These are phyloP conservation scores for Pistacia vera DNA, from an alignment of 345 rosid genomes.

Conservation along the genomic window DNA sequence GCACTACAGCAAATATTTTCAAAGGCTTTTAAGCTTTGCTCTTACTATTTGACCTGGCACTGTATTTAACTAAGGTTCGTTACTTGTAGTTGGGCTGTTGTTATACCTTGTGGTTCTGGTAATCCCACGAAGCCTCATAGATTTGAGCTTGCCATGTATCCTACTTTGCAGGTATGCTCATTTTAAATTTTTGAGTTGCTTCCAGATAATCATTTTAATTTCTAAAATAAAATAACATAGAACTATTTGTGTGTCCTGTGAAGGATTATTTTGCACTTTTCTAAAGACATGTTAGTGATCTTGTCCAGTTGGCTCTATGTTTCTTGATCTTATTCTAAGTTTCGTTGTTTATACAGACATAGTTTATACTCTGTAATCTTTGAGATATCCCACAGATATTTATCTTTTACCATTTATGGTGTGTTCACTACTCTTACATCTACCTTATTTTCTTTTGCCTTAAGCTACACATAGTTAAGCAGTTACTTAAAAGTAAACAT, in stretches of 20 bases:
- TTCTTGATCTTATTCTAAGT: constrained; percentile 1
- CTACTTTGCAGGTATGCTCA: constrained; percentile 37
- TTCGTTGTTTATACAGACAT: background rate
- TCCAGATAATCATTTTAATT: background rate
- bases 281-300: background rate
- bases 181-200: constrained; percentile 8
- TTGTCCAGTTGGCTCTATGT: background rate
- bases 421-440: background rate
- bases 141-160: constrained; percentile 55
- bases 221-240: background rate
- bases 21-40: constrained; percentile 6
- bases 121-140: constrained; percentile 38
- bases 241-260: background rate
- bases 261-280: background rate
- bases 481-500: background rate
- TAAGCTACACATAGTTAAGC: background rate
- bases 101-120: constrained; percentile 48
- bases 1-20: background rate
- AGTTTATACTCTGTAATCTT: background rate
- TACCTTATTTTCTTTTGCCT: background rate
- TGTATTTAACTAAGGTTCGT: constrained; percentile 11
- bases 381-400: background rate
- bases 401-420: background rate
- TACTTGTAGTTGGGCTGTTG: constrained; percentile 54
- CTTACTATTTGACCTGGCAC: background rate